These are phyloP conservation scores for Phytopythium mirpurense DNA, from an alignment of 352 stramenopile species.

Conservation along the genomic window DNA sequence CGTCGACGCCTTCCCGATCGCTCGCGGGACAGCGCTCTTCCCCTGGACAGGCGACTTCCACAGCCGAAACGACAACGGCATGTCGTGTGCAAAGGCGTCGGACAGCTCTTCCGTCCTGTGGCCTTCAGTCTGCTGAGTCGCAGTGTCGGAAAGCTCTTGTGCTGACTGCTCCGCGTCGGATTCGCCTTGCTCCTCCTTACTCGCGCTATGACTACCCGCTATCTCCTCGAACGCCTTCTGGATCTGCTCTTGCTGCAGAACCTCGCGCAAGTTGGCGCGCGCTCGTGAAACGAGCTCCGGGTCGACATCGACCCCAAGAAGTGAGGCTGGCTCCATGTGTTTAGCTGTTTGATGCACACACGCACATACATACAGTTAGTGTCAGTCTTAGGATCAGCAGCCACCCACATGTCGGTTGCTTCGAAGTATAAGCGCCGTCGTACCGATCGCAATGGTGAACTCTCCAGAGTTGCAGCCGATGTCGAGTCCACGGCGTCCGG, in stretches of 20 bases:
- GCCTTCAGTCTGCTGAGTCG: no score
- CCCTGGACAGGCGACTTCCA: conserved; percentile 51
- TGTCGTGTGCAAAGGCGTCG: conserved; percentile 17
- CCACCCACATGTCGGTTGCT: no score
- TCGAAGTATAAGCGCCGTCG: conserved; percentile 6
- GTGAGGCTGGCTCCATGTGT: conserved; percentile 38
- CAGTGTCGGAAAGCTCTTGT: no score
- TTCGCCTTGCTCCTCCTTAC: conserved; percentile 4
- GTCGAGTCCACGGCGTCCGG: conserved; percentile 54
- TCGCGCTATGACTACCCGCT: conserved; percentile 8
- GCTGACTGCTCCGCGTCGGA: not conserved
- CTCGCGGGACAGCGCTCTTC: conserved; percentile 23
- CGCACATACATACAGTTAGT: not conserved
- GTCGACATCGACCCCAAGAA: conserved; percentile 76
- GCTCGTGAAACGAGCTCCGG: conserved; percentile 54
- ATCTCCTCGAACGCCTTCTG: conserved; percentile 51
- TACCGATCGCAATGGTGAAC: conserved; percentile 68
- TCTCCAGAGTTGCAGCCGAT: conserved; percentile 82
- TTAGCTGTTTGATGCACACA: conserved; percentile 23
- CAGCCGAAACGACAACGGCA: conserved; percentile 61
- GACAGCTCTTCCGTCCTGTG: no score
- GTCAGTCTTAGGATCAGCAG: not conserved
- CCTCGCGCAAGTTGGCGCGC: conserved; percentile 53
- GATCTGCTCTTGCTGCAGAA: conserved; percentile 53
- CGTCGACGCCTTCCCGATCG: conserved; percentile 41